phyloP scores from a whole-genome alignment of 179 eudicot species.

The Corrigiola litoralis region DNA sequence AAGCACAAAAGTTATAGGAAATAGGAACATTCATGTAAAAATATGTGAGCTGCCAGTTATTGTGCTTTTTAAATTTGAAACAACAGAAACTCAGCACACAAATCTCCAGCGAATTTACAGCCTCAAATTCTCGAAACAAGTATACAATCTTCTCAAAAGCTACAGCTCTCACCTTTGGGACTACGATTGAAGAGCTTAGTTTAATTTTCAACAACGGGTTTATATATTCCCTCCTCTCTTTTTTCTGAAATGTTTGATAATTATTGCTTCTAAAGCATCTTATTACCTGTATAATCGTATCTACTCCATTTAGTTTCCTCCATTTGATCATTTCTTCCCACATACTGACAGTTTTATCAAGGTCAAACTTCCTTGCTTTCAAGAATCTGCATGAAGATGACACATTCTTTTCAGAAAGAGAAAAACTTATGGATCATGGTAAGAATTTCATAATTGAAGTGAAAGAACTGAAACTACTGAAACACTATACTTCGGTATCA shows the following conservation, averaged over 20 bases:
- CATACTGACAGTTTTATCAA: slow-evolving; percentile 76
- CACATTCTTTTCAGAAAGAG: slow-evolving; percentile 7
- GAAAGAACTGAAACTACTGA: no score
- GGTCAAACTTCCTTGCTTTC: slow-evolving; percentile 93
- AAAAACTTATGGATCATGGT: slow-evolving; percentile 1
- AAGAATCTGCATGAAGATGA: slow-evolving; percentile 58
- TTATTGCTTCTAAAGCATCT: slow-evolving; percentile 1
- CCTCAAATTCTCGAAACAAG: not conserved
- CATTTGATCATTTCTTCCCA: slow-evolving; percentile 98
- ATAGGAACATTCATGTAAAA: not conserved
- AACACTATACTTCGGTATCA: not conserved
- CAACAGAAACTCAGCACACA: not conserved
- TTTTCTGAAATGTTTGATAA: not conserved
- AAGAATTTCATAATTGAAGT: no score
- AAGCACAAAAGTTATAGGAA: no score
- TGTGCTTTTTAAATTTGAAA: not conserved
- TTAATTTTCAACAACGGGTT: not conserved
- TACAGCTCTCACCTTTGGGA: not conserved
- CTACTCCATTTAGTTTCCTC: slow-evolving; percentile 82
- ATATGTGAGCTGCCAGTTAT: not conserved
- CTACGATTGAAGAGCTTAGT: not conserved
- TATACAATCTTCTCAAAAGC: no score
- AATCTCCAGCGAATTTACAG: slow-evolving; percentile 7
- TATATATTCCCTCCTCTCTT: no score
- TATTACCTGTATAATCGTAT: slow-evolving; percentile 75